Evolutionary conservation across 345 rosid species (phyloP).

Genomic region (Euphorbia lathyris): DNA sequence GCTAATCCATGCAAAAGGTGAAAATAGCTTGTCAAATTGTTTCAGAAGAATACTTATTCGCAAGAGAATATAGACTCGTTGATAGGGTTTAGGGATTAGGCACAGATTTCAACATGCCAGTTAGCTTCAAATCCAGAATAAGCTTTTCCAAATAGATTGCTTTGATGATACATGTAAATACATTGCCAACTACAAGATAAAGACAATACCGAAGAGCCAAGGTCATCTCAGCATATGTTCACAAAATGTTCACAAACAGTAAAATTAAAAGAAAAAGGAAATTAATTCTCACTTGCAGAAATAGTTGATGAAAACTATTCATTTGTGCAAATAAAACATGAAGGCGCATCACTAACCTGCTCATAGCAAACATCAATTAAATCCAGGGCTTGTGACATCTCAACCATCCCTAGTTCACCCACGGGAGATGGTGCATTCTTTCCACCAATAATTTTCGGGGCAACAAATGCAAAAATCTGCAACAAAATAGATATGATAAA

Average conservation of each 20-base stretch:
- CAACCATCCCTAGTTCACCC: constrained; percentile 98
- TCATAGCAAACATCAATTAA: constrained; percentile 75
- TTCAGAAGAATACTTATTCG: no score
- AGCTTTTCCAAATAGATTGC: not conserved
- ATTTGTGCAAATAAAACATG: not conserved
- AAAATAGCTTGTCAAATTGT: not conserved
- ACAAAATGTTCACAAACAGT: not conserved
- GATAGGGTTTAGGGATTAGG: no score
- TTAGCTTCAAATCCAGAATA: not conserved
- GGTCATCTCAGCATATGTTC: not conserved
- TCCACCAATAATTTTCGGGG: constrained; percentile 96
- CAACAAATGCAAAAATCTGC: constrained; percentile 88
- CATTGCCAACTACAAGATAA: not conserved
- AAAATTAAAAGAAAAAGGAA: not conserved
- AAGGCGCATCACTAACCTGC: constrained; percentile 46
- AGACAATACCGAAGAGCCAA: not conserved
- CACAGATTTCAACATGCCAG: no score
- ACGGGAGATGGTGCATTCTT: constrained; percentile 86
- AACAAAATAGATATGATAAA: not conserved
- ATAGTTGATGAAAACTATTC: not conserved
- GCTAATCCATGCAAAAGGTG: not conserved
- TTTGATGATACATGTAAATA: not conserved
- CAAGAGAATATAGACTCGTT: not conserved
- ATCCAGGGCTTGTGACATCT: constrained; percentile 95
- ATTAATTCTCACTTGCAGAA: no score